Conservation (phyloP, 176 grass and related monocot genomes). For the Olyra latifolia region DNA sequence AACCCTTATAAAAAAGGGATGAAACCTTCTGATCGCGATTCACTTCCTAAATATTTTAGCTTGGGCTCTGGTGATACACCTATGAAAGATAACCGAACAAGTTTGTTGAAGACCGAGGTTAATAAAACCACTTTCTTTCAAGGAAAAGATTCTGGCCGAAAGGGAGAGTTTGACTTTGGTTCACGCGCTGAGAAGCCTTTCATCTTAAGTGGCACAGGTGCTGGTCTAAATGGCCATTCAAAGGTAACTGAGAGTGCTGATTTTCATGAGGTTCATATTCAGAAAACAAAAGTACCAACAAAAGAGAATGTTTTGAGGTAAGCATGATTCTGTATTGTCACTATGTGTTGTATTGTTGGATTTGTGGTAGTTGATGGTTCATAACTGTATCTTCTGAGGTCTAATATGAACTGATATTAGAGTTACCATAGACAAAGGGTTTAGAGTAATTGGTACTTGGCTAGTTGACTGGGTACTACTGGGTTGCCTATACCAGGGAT, state of each 20-base stretch:
- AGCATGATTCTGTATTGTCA: slow-evolving; percentile 2
- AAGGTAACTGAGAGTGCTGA: slow-evolving; percentile 33
- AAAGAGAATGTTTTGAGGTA: slow-evolving; percentile 45
- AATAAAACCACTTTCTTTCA: slow-evolving; percentile 39
- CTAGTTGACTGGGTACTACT: background rate
- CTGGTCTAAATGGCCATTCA: slow-evolving; percentile 30
- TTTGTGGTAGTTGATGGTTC: background rate
- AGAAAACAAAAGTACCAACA: slow-evolving; percentile 22
- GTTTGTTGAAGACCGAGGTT: slow-evolving; percentile 37
- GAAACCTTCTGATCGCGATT: slow-evolving; percentile 36
- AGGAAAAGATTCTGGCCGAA: slow-evolving; percentile 45
- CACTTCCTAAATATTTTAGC: slow-evolving; percentile 43
- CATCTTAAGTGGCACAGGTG: slow-evolving; percentile 33
- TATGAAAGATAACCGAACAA: slow-evolving; percentile 37
- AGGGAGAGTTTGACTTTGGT: slow-evolving; percentile 44
- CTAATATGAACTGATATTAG: background rate
- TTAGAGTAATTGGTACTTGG: background rate
- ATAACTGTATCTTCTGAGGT: background rate
- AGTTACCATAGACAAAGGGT: background rate
- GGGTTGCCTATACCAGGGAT: background rate
- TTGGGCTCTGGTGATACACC: slow-evolving; percentile 45
- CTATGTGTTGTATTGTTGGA: background rate
- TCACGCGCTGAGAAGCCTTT: slow-evolving; percentile 45
- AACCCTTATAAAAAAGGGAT: slow-evolving; percentile 24
- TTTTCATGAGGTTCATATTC: slow-evolving; percentile 22